Base-by-base conservation (phyloP, 352 stramenopile genomes). In the Pythium apleroticum region DNA sequence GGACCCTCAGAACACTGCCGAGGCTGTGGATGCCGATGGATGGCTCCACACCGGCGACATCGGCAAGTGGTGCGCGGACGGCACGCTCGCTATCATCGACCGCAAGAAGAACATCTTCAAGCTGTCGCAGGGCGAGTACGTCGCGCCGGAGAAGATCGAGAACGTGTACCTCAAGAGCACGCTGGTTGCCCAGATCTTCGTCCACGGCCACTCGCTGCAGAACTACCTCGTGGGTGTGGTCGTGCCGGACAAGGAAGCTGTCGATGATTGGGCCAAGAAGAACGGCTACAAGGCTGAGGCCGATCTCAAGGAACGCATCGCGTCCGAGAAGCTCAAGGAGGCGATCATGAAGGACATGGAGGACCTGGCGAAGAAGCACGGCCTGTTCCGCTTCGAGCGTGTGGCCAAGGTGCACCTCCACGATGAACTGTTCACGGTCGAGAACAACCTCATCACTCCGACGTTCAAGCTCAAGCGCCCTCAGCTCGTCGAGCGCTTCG, bases 1-100 rank as follows among this genome's bases (percentile, higher is more conserved):
- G 61, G 90, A 98, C 65, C 75, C 81, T 0, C 88, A 97, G 65
- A 90, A 93, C 30, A 99, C 96, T 0, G 74, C 74, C 9, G 89
- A 98, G 66, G 87, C 83, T 2, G 82, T 99, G 22, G 90, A 98
- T 57, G 77, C 73, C 9, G 91, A 94, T n/a, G 96, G 96, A 17
- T 99, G 91, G 88, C 97, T 99, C 61, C 91, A 98, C 74, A 99
- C 96, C 3, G 97, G 97, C 22, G 97, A 99, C 77, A 97, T 99
- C 52, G 97, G 93, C 48, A 77, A 81, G 20, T 97, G 98, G 77
- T 98, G 98, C 69, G 69, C 81, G 1, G 81, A 98, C 72, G 91
- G 93, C 49, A 96, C 83, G 56, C 72, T 98, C 35, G 75, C 84
- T 52, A 97, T 98, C 60, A 83, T 97, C 24, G 89, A 97, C 67